Evolutionary conservation across 2,329 filamentous ascomycete species (phyloP).

Genomic region (Nannizziopsis barbatae): DNA sequence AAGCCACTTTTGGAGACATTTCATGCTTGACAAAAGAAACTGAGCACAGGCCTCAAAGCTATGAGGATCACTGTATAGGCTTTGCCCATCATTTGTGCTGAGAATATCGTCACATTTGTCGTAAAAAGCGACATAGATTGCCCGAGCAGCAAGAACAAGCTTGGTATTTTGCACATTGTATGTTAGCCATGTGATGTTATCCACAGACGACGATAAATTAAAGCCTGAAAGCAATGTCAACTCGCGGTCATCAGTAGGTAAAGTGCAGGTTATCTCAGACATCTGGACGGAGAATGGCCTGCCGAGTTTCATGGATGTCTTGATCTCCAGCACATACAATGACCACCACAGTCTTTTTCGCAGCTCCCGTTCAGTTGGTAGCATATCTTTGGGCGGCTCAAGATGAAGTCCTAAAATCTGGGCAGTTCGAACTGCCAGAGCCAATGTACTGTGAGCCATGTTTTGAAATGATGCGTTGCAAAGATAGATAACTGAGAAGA

Average conservation of each 20-base stretch:
- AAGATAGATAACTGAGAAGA: conserved; percentile 38
- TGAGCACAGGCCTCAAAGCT: too few species aligned
- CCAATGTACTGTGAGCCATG: conserved; percentile 35
- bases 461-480: conserved; percentile 41
- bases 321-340: conserved; percentile 41
- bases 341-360: conserved; percentile 45
- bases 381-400: conserved; percentile 32
- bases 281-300: conserved; percentile 33
- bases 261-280: conserved; percentile 22
- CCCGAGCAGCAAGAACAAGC: conserved; percentile 26
- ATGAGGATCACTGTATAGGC: too few species aligned
- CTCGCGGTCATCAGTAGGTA: conserved; percentile 31
- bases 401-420: conserved; percentile 41
- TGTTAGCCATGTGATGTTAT: conserved; percentile 32
- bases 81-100: conserved; percentile 23
- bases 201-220: conserved; percentile 24
- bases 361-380: conserved; percentile 32
- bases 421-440: conserved; percentile 36
- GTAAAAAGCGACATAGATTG: conserved; percentile 26
- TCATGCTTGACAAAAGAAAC: too few species aligned
- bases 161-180: conserved; percentile 28
- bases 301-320: conserved; percentile 39
- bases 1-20: conserved; percentile 25
- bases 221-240: conserved; percentile 24
- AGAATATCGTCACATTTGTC: too few species aligned